Percentiles rank a stretch among this genome's conserved stretches.
Conservation (phyloP, 495 filamentous ascomycete genomes). For the Penicillium atrosanguineum region DNA sequence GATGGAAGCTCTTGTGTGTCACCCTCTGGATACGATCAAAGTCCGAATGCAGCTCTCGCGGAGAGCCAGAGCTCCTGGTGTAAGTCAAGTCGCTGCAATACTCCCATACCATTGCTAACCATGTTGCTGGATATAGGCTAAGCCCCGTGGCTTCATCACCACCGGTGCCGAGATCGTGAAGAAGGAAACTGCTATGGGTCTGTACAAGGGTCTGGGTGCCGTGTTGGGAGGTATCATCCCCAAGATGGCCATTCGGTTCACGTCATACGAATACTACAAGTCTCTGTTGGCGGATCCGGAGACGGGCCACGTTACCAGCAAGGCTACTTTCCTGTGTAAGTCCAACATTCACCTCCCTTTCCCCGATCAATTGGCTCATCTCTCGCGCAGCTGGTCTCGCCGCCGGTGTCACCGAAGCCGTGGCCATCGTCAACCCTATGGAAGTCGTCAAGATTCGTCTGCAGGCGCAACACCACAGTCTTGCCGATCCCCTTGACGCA, state of each 20-base stretch:
- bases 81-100: slow-evolving; percentile 37
- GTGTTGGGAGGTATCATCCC: slow-evolving; percentile 96
- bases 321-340: slow-evolving; percentile 78
- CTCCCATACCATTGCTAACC: slow-evolving; percentile 19
- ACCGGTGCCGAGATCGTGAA: slow-evolving; percentile 86
- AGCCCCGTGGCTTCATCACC: slow-evolving; percentile 80
- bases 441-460: slow-evolving; percentile 98
- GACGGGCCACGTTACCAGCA: slow-evolving; percentile 66
- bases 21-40: slow-evolving; percentile 98
- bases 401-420: slow-evolving; percentile 94
- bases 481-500: slow-evolving; percentile 86
- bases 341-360: background rate
- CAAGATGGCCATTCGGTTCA: slow-evolving; percentile 99
- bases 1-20: slow-evolving; percentile 98
- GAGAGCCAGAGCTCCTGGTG: slow-evolving; percentile 76
- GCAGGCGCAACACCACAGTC: slow-evolving; percentile 93
- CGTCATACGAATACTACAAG: slow-evolving; percentile 96
- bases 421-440: slow-evolving; percentile 96
- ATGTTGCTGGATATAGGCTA: slow-evolving; percentile 41
- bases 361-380: background rate
- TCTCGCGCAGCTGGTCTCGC: slow-evolving; percentile 69
- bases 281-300: slow-evolving; percentile 68
- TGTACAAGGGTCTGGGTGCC: slow-evolving; percentile 97
- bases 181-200: slow-evolving; percentile 83
- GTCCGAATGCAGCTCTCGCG: slow-evolving; percentile 98